Percentiles rank a stretch among this genome's conserved stretches.
phyloP scores from a whole-genome alignment of 306 rosid species.

The Benincasa hispida region DNA sequence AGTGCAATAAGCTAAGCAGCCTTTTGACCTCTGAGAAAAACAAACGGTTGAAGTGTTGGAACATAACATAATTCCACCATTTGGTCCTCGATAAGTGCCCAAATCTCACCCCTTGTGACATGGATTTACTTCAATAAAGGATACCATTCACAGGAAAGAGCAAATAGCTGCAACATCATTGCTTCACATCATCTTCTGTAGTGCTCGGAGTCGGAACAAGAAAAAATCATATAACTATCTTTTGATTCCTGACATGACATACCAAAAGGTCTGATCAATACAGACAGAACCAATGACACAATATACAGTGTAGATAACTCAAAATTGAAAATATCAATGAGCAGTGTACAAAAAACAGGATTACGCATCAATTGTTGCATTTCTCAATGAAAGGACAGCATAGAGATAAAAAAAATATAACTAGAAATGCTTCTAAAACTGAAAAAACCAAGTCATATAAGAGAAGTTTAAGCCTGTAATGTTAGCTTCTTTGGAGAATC shows the following conservation, averaged over 20 bases:
- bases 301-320: not conserved
- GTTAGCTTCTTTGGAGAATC: constrained; percentile 34
- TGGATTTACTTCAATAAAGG: not conserved
- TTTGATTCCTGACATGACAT: not conserved
- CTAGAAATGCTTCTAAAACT: not conserved
- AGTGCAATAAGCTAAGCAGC: not conserved
- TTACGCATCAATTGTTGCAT: not conserved
- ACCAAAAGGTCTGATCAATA: not conserved
- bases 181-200: not conserved
- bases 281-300: not conserved
- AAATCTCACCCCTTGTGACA: not conserved
- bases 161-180: not conserved
- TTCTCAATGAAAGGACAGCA: not conserved
- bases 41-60: not conserved
- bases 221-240: not conserved
- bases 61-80: not conserved
- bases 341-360: not conserved
- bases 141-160: not conserved
- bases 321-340: not conserved
- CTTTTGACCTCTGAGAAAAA: not conserved
- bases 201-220: not conserved
- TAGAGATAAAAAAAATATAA: not conserved
- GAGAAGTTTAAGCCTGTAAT: not conserved
- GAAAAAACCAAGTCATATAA: not conserved
- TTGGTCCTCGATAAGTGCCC: not conserved